phyloP scores from a whole-genome alignment of 2,329 filamentous ascomycete species.

The Cladosporium sp. region DNA sequence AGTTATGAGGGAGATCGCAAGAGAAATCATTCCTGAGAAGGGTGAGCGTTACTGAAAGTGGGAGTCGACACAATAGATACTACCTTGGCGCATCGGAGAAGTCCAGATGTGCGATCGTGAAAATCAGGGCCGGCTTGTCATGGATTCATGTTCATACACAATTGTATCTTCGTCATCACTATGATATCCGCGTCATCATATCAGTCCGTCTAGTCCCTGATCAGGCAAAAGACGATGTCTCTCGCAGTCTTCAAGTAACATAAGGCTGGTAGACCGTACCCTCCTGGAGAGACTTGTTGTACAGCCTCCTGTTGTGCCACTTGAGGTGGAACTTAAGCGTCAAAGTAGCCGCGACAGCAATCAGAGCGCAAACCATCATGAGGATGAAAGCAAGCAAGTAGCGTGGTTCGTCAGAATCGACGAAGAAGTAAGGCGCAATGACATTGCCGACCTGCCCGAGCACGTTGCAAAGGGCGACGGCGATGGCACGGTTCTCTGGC shows the following conservation, averaged over 20 bases:
- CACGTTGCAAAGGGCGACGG: slow-evolving; percentile 36
- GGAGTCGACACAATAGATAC: no score
- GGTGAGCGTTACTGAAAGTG: no score
- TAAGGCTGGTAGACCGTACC: slow-evolving; percentile 6
- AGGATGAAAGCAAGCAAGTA: slow-evolving; percentile 14
- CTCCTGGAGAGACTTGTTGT: slow-evolving; percentile 1
- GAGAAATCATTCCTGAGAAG: no score
- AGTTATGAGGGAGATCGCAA: slow-evolving; percentile 26
- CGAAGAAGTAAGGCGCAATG: slow-evolving; percentile 40
- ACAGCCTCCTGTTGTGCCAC: slow-evolving; percentile 12
- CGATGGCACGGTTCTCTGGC: slow-evolving; percentile 37
- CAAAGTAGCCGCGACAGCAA: slow-evolving; percentile 8
- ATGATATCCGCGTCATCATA: no score
- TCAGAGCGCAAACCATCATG: slow-evolving; percentile 13
- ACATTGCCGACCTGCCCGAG: slow-evolving; percentile 37
- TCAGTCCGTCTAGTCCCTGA: no score
- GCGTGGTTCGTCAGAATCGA: slow-evolving; percentile 10
- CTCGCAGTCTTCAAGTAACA: slow-evolving; percentile 27
- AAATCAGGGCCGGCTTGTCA: no score
- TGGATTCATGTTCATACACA: no score
- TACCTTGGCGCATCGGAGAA: no score
- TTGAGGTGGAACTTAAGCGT: slow-evolving; percentile 14
- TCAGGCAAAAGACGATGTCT: slow-evolving; percentile 40
- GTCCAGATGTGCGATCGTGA: no score
- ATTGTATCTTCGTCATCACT: no score